Evolutionary conservation across 2,329 filamentous ascomycete species (phyloP).

Genomic region (Septoria petroselini): DNA sequence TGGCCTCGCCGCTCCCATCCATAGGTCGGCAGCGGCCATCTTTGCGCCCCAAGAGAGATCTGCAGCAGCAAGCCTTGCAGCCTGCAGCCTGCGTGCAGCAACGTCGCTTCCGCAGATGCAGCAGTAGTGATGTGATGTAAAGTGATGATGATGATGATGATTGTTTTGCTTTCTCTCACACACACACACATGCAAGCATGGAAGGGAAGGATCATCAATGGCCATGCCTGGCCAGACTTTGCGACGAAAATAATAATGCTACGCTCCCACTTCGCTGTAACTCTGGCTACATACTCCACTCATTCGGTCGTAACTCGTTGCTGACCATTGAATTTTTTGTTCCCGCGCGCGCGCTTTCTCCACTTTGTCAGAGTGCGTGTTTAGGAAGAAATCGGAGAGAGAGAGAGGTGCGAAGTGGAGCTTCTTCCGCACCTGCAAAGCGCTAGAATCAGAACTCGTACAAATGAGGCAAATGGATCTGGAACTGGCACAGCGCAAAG

Average conservation of each 20-base stretch:
- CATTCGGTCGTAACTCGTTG: no score
- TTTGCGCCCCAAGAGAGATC: neutral
- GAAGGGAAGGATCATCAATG: no score
- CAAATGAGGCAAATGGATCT: slow-evolving; percentile 7
- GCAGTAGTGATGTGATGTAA: no score
- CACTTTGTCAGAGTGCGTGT: neutral
- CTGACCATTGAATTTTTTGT: no score
- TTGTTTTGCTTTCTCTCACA: no score
- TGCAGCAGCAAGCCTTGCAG: neutral
- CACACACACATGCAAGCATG: no score
- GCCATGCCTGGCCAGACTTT: no score
- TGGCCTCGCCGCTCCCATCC: slow-evolving; percentile 5
- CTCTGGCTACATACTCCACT: no score
- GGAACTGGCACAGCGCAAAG: neutral
- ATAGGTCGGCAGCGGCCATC: slow-evolving; percentile 4
- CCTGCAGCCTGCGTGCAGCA: neutral
- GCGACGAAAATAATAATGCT: no score
- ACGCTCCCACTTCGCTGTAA: neutral
- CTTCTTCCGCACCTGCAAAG: neutral
- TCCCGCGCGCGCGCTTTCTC: slow-evolving; percentile 1
- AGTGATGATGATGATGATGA: no score
- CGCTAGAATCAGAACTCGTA: slow-evolving; percentile 6
- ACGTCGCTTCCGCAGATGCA: neutral
- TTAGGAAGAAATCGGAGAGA: slow-evolving; percentile 11
- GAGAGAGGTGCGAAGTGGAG: no score